Percentiles rank a stretch among this genome's conserved stretches.
Evolutionary conservation across 768 basidiomycete genomes (phyloP).

Genomic region (Leccinum obscurum): DNA sequence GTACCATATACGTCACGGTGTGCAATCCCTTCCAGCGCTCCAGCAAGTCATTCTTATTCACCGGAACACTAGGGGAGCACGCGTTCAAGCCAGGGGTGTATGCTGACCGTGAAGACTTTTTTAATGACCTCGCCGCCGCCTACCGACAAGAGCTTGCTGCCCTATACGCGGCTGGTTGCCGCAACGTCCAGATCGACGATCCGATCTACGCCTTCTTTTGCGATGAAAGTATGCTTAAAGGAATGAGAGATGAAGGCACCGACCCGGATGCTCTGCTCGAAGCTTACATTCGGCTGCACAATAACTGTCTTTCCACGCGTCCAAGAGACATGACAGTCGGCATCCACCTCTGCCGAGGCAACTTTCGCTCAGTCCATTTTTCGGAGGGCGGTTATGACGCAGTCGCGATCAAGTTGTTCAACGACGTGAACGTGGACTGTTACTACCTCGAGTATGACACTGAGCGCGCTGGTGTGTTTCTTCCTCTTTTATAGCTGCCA

Average conservation of each 20-base stretch:
- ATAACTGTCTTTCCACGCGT: neutral
- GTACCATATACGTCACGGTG: conserved; percentile 69
- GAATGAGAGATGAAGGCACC: neutral
- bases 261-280: neutral
- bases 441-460: neutral
- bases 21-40: conserved; percentile 8
- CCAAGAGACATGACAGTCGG: conserved; percentile 30
- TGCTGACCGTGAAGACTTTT: conserved; percentile 40
- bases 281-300: neutral
- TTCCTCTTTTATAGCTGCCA: neutral
- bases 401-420: conserved; percentile 47
- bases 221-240: neutral
- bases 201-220: neutral
- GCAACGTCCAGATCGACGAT: neutral
- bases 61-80: neutral
- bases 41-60: neutral
- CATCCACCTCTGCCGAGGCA: conserved; percentile 48
- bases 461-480: neutral
- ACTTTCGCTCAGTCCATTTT: conserved; percentile 38
- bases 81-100: conserved; percentile 11
- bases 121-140: conserved; percentile 30
- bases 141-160: neutral
- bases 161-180: neutral
- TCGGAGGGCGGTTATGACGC: conserved; percentile 19
- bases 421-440: conserved; percentile 25